Conservation (phyloP, 805 yeast species). For the Ogataea paraovalis region DNA sequence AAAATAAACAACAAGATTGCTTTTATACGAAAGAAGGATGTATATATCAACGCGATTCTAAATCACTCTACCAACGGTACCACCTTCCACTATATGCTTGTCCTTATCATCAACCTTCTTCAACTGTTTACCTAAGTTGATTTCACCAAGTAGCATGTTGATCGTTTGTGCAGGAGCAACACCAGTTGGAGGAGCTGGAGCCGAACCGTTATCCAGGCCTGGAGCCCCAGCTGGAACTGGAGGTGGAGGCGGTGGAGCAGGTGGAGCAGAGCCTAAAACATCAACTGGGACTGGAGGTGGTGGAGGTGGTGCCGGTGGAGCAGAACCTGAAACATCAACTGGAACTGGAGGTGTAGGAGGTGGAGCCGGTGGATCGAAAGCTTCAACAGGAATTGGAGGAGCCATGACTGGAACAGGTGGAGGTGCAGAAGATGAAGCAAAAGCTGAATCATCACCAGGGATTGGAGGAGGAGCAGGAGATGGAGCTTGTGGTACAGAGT, state of each 20-base stretch:
- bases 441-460: no score
- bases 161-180: conserved; percentile 29
- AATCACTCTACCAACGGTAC: conserved; percentile 49
- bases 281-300: conserved; percentile 17
- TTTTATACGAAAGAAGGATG: background rate
- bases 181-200: conserved; percentile 30
- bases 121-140: conserved; percentile 47
- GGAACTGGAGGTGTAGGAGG: conserved; percentile 17
- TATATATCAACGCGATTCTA: conserved; percentile 5
- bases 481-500: no score
- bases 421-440: no score
- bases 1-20: background rate
- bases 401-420: no score
- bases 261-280: conserved; percentile 31
- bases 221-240: conserved; percentile 32
- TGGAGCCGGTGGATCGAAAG: conserved; percentile 22
- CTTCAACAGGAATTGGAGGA: conserved; percentile 8
- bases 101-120: conserved; percentile 47
- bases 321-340: conserved; percentile 24
- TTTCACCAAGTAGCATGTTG: conserved; percentile 50
- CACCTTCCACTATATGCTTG: conserved; percentile 43
- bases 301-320: conserved; percentile 20
- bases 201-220: conserved; percentile 33
- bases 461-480: no score
- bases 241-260: conserved; percentile 39